Conservation (phyloP, 2,329 filamentous ascomycete species). For the Neurospora crassa region DNA sequence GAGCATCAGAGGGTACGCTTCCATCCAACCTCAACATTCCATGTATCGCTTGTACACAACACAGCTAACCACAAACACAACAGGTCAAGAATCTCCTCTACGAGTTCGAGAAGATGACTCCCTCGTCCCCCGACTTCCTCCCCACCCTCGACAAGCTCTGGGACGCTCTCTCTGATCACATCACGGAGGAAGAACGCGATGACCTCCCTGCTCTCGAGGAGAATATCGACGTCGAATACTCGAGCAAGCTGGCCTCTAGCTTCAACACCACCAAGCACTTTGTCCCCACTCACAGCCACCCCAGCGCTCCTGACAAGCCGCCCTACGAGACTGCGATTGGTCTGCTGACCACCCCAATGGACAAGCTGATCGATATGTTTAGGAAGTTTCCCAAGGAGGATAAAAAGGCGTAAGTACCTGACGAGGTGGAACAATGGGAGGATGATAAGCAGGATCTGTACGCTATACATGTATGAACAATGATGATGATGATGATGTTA, state of each 20-base stretch:
- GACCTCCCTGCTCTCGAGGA: constrained; percentile 40
- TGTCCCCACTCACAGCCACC: constrained; percentile 42
- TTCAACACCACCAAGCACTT: constrained; percentile 44
- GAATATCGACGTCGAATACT: constrained; percentile 26
- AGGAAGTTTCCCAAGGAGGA: constrained; percentile 26
- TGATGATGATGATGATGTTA: background rate
- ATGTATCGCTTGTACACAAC: no score
- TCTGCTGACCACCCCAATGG: constrained; percentile 45
- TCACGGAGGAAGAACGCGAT: constrained; percentile 38
- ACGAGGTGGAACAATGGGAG: background rate
- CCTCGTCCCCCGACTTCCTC: constrained; percentile 31
- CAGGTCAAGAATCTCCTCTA: constrained; percentile 43
- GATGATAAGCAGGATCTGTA: background rate
- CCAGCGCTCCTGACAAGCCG: constrained; percentile 36
- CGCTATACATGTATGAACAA: background rate
- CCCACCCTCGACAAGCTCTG: constrained; percentile 22
- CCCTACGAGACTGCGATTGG: constrained; percentile 47
- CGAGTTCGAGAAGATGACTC: constrained; percentile 35
- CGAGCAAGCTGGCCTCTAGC: constrained; percentile 28
- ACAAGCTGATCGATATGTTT: constrained; percentile 47
- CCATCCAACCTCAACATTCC: background rate
- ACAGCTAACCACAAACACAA: background rate
- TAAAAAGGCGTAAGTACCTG: background rate
- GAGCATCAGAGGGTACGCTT: constrained; percentile 33
- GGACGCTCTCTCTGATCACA: constrained; percentile 33